Percentiles rank a stretch among this genome's conserved stretches.
These are phyloP conservation scores for Globisporangium ultimum DNA, from an alignment of 352 stramenopile species.

Conservation along the genomic window DNA sequence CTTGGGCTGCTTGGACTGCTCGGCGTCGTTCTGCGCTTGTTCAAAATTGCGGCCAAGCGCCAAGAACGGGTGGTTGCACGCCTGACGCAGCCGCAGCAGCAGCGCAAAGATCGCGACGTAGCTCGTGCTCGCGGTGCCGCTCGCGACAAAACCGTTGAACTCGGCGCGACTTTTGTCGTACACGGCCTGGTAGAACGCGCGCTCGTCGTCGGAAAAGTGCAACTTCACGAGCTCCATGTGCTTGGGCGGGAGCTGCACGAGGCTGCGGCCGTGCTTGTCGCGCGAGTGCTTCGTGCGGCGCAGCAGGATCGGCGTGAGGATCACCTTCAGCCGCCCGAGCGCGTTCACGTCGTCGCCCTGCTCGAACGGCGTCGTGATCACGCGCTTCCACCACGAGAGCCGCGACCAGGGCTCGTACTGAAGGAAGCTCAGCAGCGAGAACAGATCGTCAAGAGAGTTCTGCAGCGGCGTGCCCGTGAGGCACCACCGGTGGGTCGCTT, in stretches of 20 bases:
- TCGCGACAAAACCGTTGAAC: slow-evolving; percentile 87
- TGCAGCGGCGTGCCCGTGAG: slow-evolving; percentile 90
- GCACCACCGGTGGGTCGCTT: slow-evolving; percentile 79
- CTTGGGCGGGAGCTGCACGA: slow-evolving; percentile 75
- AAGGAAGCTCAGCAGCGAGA: slow-evolving; percentile 81
- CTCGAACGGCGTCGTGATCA: slow-evolving; percentile 78
- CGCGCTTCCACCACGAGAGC: slow-evolving; percentile 77
- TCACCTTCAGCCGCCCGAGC: slow-evolving; percentile 56
- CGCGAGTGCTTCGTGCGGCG: slow-evolving; percentile 83
- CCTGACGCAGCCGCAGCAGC: slow-evolving; percentile 84
- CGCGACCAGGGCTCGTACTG: slow-evolving; percentile 85
- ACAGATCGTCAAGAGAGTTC: slow-evolving; percentile 87
- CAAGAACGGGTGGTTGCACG: slow-evolving; percentile 88
- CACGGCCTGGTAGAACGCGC: slow-evolving; percentile 84
- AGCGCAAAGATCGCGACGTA: slow-evolving; percentile 90
- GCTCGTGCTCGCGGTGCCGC: slow-evolving; percentile 63
- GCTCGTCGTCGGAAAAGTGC: slow-evolving; percentile 71
- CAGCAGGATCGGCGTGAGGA: slow-evolving; percentile 75
- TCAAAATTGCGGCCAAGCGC: slow-evolving; percentile 69
- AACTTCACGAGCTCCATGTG: slow-evolving; percentile 63
- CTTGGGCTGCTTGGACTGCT: too few relatives aligned
- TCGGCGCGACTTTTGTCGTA: slow-evolving; percentile 82
- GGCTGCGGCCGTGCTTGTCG: slow-evolving; percentile 52
- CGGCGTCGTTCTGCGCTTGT: slow-evolving; percentile 20
- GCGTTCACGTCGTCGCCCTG: slow-evolving; percentile 56